A percentile compares a stretch with the other conserved stretches of the same genome.
Conservation (phyloP, 306 rosid genomes). For the Ceratonia siliqua region DNA sequence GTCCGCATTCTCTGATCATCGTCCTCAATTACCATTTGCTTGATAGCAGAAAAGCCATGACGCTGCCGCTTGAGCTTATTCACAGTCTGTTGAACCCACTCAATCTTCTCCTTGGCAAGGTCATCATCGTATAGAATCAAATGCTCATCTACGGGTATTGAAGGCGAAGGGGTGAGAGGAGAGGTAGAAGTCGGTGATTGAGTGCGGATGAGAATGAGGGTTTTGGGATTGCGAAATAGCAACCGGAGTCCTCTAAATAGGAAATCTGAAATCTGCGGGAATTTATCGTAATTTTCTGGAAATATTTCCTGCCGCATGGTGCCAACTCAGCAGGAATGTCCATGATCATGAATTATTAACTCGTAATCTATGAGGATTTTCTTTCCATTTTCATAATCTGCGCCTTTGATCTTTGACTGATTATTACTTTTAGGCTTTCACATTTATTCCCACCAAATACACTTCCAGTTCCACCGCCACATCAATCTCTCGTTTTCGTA, state of each 20-base stretch:
- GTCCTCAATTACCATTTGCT: constrained; percentile 39
- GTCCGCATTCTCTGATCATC: constrained; percentile 32
- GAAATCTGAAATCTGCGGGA: constrained; percentile 40
- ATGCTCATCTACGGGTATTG: constrained; percentile 42
- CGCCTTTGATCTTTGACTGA: no score
- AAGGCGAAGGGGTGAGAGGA: constrained; percentile 5
- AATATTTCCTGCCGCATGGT: constrained; percentile 29
- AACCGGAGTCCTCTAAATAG: no score
- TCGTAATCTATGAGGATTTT: no score
- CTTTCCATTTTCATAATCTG: no score
- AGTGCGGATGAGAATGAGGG: constrained; percentile 53
- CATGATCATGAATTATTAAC: no score
- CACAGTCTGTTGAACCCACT: constrained; percentile 53
- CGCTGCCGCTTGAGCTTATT: constrained; percentile 53
- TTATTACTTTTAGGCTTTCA: no score
- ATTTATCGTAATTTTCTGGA: constrained; percentile 30
- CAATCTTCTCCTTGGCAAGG: constrained; percentile 62
- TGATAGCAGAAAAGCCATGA: constrained; percentile 26
- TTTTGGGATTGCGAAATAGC: constrained; percentile 64
- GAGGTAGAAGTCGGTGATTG: constrained; percentile 38
- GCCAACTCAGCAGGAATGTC: constrained; percentile 12
- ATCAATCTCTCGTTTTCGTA: no score
- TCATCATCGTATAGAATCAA: constrained; percentile 71
- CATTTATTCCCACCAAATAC: no score
- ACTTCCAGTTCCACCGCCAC: no score